Percentiles rank a stretch among this genome's conserved stretches.
phyloP scores from a whole-genome alignment of 2,329 filamentous ascomycete species.

The Paraconiothyrium sp. region DNA sequence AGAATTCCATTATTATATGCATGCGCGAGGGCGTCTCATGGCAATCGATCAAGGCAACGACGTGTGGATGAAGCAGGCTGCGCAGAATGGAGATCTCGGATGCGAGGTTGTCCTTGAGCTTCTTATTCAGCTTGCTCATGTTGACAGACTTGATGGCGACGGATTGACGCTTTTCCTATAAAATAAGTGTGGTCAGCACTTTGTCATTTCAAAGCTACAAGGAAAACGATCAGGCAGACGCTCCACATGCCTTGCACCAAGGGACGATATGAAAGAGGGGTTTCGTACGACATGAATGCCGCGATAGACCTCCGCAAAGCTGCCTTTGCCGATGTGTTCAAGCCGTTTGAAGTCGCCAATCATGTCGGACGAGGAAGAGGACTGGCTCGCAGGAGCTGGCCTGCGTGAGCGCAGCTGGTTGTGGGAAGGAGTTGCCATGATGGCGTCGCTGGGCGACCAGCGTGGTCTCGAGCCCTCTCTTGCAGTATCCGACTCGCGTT shows the following conservation, averaged over 20 bases:
- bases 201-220: constrained; percentile 3
- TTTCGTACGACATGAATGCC: constrained; percentile 81
- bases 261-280: constrained; percentile 12
- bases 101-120: constrained; percentile 95
- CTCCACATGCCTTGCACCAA: neutral
- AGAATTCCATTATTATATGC: constrained; percentile 98
- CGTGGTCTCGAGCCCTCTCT: constrained; percentile 29
- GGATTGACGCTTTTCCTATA: constrained; percentile 77
- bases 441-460: constrained; percentile 44
- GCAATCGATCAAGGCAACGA: constrained; percentile 95
- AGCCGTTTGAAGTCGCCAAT: constrained; percentile 84
- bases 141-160: constrained; percentile 98
- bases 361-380: constrained; percentile 43
- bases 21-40: constrained; percentile 87
- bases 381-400: constrained; percentile 48
- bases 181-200: constrained; percentile 30
- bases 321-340: constrained; percentile 94
- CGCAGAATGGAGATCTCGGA: constrained; percentile 96
- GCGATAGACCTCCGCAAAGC: constrained; percentile 95
- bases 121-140: constrained; percentile 88
- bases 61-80: constrained; percentile 92
- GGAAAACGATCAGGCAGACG: constrained; percentile 1
- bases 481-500: constrained; percentile 21
- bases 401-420: constrained; percentile 46
- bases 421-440: constrained; percentile 46